Conservation (phyloP, 495 filamentous ascomycete species). For the Podospora pseudoanserina region DNA sequence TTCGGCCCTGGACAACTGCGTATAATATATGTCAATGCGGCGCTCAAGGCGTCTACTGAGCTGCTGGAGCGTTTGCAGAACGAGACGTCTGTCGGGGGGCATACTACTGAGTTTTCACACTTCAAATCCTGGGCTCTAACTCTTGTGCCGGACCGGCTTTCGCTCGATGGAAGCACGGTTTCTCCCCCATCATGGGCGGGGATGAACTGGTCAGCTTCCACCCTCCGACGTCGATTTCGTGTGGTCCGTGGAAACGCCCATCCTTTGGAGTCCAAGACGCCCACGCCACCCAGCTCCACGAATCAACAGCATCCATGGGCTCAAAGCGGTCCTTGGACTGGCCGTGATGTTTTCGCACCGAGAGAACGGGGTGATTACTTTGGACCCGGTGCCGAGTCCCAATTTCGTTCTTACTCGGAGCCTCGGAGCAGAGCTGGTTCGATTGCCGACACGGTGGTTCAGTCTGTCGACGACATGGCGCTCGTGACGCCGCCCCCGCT, state of each 20-base stretch:
- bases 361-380: conserved; percentile 41
- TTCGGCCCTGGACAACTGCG: conserved; percentile 49
- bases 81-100: conserved; percentile 35
- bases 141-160: conserved; percentile 44
- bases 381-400: conserved; percentile 25
- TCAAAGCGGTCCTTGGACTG: conserved; percentile 27
- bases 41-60: conserved; percentile 47
- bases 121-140: conserved; percentile 64
- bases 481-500: conserved; percentile 18
- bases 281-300: conserved; percentile 35
- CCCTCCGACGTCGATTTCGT: conserved; percentile 58
- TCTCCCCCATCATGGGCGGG: conserved; percentile 54
- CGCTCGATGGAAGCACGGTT: conserved; percentile 36
- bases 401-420: conserved; percentile 23
- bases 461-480: conserved; percentile 28
- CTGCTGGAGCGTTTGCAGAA: conserved; percentile 51
- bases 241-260: conserved; percentile 51
- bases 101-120: conserved; percentile 42
- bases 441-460: conserved; percentile 21
- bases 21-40: conserved; percentile 57
- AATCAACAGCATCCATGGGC: conserved; percentile 25
- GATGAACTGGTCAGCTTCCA: conserved; percentile 60
- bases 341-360: conserved; percentile 21
- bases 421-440: conserved; percentile 23
- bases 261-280: conserved; percentile 23